These are phyloP conservation scores for Euphrasia confusa DNA, from an alignment of 257 asterid species.

Conservation along the genomic window DNA sequence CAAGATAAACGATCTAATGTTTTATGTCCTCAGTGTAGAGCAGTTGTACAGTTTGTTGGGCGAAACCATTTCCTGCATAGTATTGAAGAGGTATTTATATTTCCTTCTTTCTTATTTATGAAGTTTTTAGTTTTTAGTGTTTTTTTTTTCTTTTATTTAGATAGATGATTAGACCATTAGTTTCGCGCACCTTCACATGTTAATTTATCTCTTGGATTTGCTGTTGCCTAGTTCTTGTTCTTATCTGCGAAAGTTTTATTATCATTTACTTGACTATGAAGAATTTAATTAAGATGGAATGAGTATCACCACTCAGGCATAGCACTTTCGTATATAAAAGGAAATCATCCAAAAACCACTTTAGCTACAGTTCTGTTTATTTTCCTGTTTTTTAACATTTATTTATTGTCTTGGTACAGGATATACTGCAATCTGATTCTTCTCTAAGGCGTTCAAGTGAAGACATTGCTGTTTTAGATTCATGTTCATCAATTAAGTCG, in stretches of 20 bases:
- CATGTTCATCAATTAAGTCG: slow-evolving; percentile 65
- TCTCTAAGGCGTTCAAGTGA: slow-evolving; percentile 64
- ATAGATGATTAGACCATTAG: neutral
- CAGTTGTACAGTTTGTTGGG: slow-evolving; percentile 86
- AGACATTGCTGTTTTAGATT: slow-evolving; percentile 61
- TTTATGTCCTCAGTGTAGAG: slow-evolving; percentile 93
- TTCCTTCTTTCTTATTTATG: neutral
- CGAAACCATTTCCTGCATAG: slow-evolving; percentile 85
- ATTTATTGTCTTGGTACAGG: slow-evolving; percentile 44
- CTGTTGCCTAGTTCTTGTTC: slow-evolving; percentile 7
- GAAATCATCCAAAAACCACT: neutral
- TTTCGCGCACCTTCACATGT: slow-evolving; percentile 6
- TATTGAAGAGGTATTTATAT: slow-evolving; percentile 71
- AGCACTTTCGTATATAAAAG: neutral
- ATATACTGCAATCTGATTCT: slow-evolving; percentile 61
- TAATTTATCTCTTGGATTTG: neutral
- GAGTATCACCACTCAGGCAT: too few relatives aligned
- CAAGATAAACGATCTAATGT: slow-evolving; percentile 61
- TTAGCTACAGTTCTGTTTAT: slow-evolving; percentile 15
- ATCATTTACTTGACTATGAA: neutral
- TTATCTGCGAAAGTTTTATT: neutral
- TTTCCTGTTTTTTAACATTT: slow-evolving; percentile 7
- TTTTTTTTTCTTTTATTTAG: neutral
- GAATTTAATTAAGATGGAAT: neutral
- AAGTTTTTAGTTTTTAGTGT: neutral